A percentile compares a stretch with the other conserved stretches of the same genome.
These are phyloP conservation scores for Cladobotryum mycophilum DNA, from an alignment of 2,329 filamentous ascomycete genomes.

Conservation along the genomic window DNA sequence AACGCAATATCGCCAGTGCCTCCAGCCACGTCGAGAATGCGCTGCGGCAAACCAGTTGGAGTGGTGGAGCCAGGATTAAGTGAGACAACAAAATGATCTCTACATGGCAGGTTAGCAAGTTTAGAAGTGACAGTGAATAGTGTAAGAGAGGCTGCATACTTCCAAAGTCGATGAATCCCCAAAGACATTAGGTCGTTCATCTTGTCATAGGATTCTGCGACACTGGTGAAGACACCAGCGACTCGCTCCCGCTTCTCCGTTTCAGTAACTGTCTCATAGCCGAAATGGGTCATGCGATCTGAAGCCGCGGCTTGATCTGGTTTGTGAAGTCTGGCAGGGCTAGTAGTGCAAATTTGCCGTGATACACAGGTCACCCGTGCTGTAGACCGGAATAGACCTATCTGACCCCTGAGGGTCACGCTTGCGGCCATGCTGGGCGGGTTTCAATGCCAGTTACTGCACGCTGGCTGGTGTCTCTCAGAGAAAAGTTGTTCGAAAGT, in stretches of 20 bases:
- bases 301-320: slow-evolving; percentile 12
- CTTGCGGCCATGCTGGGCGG: slow-evolving; percentile 23
- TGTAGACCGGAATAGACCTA: slow-evolving; percentile 17
- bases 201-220: slow-evolving; percentile 88
- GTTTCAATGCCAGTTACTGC: too few species aligned
- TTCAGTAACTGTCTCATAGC: slow-evolving; percentile 79
- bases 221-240: slow-evolving; percentile 86
- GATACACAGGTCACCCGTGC: slow-evolving; percentile 11
- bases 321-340: slow-evolving; percentile 18
- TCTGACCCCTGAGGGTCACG: slow-evolving; percentile 24
- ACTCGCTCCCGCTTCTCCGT: slow-evolving; percentile 67
- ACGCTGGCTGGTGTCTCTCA: too few species aligned
- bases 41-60: slow-evolving; percentile 41
- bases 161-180: slow-evolving; percentile 95
- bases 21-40: slow-evolving; percentile 93
- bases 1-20: slow-evolving; percentile 98
- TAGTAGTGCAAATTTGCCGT: slow-evolving; percentile 25
- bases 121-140: neutral
- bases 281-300: slow-evolving; percentile 76
- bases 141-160: slow-evolving; percentile 35
- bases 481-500: too few species aligned
- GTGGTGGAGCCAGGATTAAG: slow-evolving; percentile 71
- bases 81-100: slow-evolving; percentile 85
- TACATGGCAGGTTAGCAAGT: slow-evolving; percentile 19
- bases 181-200: slow-evolving; percentile 99